A percentile compares a stretch with the other conserved stretches of the same genome.
phyloP scores from a whole-genome alignment of 176 grass and related monocot species.

The Cocos nucifera region DNA sequence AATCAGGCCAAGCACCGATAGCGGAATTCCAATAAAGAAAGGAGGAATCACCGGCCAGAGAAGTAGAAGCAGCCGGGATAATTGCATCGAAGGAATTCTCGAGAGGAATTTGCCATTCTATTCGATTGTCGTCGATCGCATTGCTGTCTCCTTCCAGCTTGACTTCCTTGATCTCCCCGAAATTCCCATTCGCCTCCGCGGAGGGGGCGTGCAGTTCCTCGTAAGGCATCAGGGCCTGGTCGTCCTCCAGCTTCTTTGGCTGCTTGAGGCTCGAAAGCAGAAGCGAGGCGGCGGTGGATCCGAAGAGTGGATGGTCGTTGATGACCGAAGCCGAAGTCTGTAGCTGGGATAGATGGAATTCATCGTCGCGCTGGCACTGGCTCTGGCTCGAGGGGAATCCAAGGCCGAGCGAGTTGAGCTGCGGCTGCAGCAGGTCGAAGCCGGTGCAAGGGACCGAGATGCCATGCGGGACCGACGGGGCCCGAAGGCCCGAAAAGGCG shows the following conservation, averaged over 20 bases:
- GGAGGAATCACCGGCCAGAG: neutral
- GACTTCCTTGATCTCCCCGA: neutral
- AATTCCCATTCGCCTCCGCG: neutral
- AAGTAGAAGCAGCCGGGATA: neutral
- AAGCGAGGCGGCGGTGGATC: neutral
- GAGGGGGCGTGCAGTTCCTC: neutral
- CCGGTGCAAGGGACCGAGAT: neutral
- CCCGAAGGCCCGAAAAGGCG: too few relatives aligned
- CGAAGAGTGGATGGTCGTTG: neutral
- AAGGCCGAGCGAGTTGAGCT: neutral
- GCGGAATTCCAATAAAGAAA: slow-evolving; percentile 6
- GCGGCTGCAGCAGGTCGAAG: slow-evolving; percentile 6
- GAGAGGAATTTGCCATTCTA: slow-evolving; percentile 2
- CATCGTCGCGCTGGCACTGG: neutral
- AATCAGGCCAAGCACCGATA: neutral
- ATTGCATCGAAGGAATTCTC: neutral
- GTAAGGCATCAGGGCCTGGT: neutral
- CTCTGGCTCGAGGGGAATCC: neutral
- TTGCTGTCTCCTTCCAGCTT: slow-evolving; percentile 4
- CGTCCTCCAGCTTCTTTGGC: slow-evolving; percentile 4
- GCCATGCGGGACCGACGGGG: neutral
- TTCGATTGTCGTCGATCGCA: neutral
- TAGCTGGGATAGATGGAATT: neutral
- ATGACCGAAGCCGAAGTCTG: neutral
- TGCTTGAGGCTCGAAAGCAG: neutral